These are phyloP conservation scores for Neurospora intermedia DNA, from an alignment of 495 filamentous ascomycete genomes.

Conservation along the genomic window DNA sequence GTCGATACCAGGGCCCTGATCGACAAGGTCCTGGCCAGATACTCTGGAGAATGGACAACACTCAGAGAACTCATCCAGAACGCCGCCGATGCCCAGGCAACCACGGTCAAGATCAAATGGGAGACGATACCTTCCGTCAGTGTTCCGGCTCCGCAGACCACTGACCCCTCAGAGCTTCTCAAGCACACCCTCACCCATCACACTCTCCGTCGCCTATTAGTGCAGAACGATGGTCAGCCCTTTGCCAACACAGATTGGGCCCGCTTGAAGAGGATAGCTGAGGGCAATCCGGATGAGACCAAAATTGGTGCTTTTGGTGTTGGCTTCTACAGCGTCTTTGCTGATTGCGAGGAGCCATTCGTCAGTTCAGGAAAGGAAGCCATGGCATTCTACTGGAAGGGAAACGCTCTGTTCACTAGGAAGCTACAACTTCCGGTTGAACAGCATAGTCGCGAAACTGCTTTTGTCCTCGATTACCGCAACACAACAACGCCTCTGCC, in stretches of 20 bases:
- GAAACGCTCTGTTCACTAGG: slow-evolving; percentile 84
- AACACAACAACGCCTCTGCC: slow-evolving; percentile 78
- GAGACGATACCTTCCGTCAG: slow-evolving; percentile 74
- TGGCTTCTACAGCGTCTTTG: slow-evolving; percentile 97
- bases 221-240: slow-evolving; percentile 79
- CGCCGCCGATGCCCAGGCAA: slow-evolving; percentile 87
- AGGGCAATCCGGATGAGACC: slow-evolving; percentile 96
- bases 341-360: slow-evolving; percentile 95
- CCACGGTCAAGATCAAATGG: slow-evolving; percentile 79
- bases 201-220: slow-evolving; percentile 69
- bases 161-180: slow-evolving; percentile 56
- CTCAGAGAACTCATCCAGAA: slow-evolving; percentile 95
- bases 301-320: slow-evolving; percentile 99
- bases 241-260: slow-evolving; percentile 88
- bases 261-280: slow-evolving; percentile 88
- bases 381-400: slow-evolving; percentile 99
- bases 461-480: slow-evolving; percentile 86
- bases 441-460: slow-evolving; percentile 58
- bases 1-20: slow-evolving; percentile 95
- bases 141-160: slow-evolving; percentile 57
- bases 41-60: slow-evolving; percentile 84
- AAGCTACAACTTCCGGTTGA: slow-evolving; percentile 56
- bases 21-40: slow-evolving; percentile 91
- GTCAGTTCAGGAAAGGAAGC: slow-evolving; percentile 81
- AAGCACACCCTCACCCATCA: slow-evolving; percentile 77